Percentiles rank a stretch among this genome's conserved stretches.
Conservation (phyloP, 208 protist genomes). For the Crithidia brevicula region DNA sequence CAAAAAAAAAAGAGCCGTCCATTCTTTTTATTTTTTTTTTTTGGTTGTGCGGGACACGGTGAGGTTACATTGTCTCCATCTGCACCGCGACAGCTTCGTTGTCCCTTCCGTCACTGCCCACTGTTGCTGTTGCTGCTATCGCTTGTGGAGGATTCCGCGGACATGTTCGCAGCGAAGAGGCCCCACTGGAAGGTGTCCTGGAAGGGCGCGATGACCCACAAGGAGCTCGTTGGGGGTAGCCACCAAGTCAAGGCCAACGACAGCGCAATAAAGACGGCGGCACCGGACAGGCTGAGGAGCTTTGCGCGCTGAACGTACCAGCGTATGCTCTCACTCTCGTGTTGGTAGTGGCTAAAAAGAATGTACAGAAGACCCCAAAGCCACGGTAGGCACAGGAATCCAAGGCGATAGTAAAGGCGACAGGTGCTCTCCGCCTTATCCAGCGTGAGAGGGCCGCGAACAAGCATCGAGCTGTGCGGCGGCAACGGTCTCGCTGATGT, state of each 20-base stretch:
- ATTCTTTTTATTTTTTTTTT: too few relatives aligned
- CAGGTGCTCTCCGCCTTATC: slow-evolving; percentile 30
- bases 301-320: slow-evolving; percentile 33
- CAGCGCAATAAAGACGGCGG: slow-evolving; percentile 5
- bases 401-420: slow-evolving; percentile 30
- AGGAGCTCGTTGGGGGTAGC: slow-evolving; percentile 19
- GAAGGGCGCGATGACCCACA: slow-evolving; percentile 40
- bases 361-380: slow-evolving; percentile 33
- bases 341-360: slow-evolving; percentile 28
- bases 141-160: neutral
- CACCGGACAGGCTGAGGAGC: slow-evolving; percentile 5
- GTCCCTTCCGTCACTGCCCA: too few relatives aligned
- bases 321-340: slow-evolving; percentile 29
- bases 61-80: too few relatives aligned
- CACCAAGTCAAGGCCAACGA: slow-evolving; percentile 7
- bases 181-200: slow-evolving; percentile 34
- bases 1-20: too few relatives aligned
- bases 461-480: slow-evolving; percentile 26
- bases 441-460: slow-evolving; percentile 28
- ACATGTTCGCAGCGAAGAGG: slow-evolving; percentile 32
- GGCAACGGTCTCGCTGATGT: too few relatives aligned
- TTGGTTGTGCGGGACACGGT: too few relatives aligned
- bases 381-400: slow-evolving; percentile 37
- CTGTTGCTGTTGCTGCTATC: slow-evolving; percentile 1
- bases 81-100: too few relatives aligned